phyloP scores from a whole-genome alignment of 805 yeast species.

The Wickerhamiella australiensis region DNA sequence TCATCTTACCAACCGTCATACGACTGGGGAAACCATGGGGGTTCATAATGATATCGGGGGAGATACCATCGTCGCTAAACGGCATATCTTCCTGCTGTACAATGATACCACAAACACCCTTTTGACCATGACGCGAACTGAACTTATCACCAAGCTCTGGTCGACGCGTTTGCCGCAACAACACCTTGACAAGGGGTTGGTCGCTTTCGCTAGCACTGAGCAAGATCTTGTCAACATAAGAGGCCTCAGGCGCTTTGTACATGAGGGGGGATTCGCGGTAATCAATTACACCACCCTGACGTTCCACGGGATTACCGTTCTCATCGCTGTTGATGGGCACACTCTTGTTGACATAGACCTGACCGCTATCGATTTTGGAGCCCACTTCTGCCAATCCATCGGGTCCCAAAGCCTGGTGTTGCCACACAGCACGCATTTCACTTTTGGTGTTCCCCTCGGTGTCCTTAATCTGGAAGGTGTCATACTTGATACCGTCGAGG shows the following conservation, averaged over 20 bases:
- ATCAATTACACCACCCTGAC: slow-evolving; percentile 35
- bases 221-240: slow-evolving; percentile 94
- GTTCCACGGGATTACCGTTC: slow-evolving; percentile 35
- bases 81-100: slow-evolving; percentile 97
- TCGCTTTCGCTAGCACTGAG: slow-evolving; percentile 92
- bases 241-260: slow-evolving; percentile 91
- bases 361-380: slow-evolving; percentile 78
- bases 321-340: slow-evolving; percentile 73
- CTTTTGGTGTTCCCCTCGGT: neutral
- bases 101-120: slow-evolving; percentile 98
- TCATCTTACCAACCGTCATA: slow-evolving; percentile 99
- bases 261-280: slow-evolving; percentile 85
- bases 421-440: neutral
- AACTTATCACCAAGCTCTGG: slow-evolving; percentile 97
- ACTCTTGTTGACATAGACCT: slow-evolving; percentile 83
- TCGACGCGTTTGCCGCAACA: slow-evolving; percentile 87
- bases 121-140: slow-evolving; percentile 95
- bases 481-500: slow-evolving; percentile 81
- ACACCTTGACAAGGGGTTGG: slow-evolving; percentile 83
- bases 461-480: slow-evolving; percentile 23
- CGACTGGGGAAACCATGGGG: slow-evolving; percentile 99
- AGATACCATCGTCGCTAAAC: slow-evolving; percentile 80
- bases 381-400: slow-evolving; percentile 98
- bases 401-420: slow-evolving; percentile 71
- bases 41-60: slow-evolving; percentile 95